Conservation (phyloP, 129 eudicot species). For the Flaveria trinervia region DNA sequence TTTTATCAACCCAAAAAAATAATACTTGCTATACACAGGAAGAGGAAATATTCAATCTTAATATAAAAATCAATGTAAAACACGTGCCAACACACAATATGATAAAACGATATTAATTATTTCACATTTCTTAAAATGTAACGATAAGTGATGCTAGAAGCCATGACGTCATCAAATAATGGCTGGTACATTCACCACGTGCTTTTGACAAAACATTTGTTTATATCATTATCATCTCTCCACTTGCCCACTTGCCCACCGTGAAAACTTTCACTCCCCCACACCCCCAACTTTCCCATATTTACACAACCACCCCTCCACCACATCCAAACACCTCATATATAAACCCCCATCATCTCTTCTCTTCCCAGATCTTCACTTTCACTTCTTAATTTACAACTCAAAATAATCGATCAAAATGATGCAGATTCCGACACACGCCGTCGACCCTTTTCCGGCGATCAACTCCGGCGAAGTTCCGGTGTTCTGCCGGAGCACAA, state of each 20-base stretch:
- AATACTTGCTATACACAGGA: too few relatives aligned
- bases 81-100: not conserved
- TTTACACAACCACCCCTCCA: constrained; percentile 1
- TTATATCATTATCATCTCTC: constrained; percentile 28
- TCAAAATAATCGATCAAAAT: constrained; percentile 24
- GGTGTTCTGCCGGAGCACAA: constrained; percentile 56
- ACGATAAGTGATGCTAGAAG: constrained; percentile 28
- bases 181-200: constrained; percentile 49
- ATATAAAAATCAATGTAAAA: not conserved
- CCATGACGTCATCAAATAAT: constrained; percentile 39
- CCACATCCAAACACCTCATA: constrained; percentile 10
- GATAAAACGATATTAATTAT: not conserved
- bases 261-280: constrained; percentile 28
- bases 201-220: constrained; percentile 30
- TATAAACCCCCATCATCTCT: constrained; percentile 22
- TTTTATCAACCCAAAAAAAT: too few relatives aligned
- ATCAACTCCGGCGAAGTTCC: constrained; percentile 42
- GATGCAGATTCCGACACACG: constrained; percentile 35
- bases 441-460: constrained; percentile 35
- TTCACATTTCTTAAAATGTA: not conserved
- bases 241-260: constrained; percentile 54
- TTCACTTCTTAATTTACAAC: not conserved
- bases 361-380: not conserved
- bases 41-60: not conserved
- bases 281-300: constrained; percentile 15